phyloP scores from a whole-genome alignment of 2,329 filamentous ascomycete genomes.

The Cercospora nicotianae region DNA sequence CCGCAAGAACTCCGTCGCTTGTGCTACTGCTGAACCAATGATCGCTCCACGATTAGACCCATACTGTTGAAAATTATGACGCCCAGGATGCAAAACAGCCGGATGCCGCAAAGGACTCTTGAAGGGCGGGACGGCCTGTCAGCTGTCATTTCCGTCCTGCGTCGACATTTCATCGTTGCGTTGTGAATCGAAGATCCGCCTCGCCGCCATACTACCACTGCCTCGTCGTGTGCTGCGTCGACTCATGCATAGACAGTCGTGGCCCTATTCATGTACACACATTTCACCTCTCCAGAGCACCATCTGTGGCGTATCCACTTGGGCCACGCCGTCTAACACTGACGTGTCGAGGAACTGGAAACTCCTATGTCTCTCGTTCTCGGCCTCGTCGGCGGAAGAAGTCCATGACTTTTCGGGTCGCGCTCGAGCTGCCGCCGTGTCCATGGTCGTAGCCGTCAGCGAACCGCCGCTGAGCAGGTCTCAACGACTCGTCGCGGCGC shows the following conservation, averaged over 20 bases:
- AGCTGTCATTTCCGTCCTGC: not conserved
- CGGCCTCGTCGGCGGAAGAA: slow-evolving; percentile 89
- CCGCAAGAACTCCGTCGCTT: slow-evolving; percentile 12
- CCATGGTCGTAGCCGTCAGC: slow-evolving; percentile 82
- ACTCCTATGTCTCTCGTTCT: slow-evolving; percentile 43
- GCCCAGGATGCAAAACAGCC: slow-evolving; percentile 9
- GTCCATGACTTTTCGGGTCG: slow-evolving; percentile 93
- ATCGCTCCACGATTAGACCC: slow-evolving; percentile 10
- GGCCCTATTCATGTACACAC: not conserved
- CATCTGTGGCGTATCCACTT: slow-evolving; percentile 11
- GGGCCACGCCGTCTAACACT: slow-evolving; percentile 11
- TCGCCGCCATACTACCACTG: not conserved
- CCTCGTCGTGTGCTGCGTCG: not conserved
- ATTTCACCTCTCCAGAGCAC: not conserved
- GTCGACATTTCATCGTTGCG: not conserved
- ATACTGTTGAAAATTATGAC: not conserved
- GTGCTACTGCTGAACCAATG: slow-evolving; percentile 14
- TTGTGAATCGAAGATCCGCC: not conserved
- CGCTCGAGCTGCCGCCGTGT: slow-evolving; percentile 78
- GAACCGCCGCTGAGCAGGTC: slow-evolving; percentile 85
- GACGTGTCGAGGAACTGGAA: slow-evolving; percentile 20
- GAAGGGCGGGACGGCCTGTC: not conserved
- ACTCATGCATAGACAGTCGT: not conserved
- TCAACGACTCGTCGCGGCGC: slow-evolving; percentile 45
- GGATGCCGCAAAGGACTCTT: not conserved